These are phyloP conservation scores for Globisporangium splendens DNA, from an alignment of 352 stramenopile species.

Conservation along the genomic window DNA sequence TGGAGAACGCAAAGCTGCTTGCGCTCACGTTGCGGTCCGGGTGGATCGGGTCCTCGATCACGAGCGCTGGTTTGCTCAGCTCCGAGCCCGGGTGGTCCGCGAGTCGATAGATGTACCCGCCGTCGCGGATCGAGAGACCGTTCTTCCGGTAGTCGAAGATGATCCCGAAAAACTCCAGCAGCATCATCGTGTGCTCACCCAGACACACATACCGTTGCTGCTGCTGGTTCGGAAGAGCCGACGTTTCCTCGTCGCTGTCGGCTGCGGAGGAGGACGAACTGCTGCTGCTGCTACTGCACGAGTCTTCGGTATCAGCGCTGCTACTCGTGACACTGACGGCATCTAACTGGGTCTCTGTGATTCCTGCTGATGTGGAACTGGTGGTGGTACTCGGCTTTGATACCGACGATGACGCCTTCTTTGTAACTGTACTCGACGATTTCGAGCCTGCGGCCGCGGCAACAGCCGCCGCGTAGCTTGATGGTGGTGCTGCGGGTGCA, in stretches of 20 bases:
- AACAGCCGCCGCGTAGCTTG: constrained; percentile 69
- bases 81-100: constrained; percentile 45
- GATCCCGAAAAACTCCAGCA: constrained; percentile 85
- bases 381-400: constrained; percentile 8
- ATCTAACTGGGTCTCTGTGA: constrained; percentile 30
- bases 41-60: constrained; percentile 89
- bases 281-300: constrained; percentile 22
- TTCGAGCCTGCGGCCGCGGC: constrained; percentile 26
- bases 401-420: constrained; percentile 1
- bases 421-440: constrained; percentile 1
- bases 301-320: constrained; percentile 80
- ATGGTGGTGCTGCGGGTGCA: constrained; percentile 27
- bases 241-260: constrained; percentile 51
- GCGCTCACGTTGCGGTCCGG: constrained; percentile 83
- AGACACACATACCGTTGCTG: constrained; percentile 35
- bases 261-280: constrained; percentile 26
- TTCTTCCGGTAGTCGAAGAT: constrained; percentile 86
- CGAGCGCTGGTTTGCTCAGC: constrained; percentile 62
- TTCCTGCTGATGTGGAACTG: not conserved
- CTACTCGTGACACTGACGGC: constrained; percentile 73
- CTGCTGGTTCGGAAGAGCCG: not conserved
- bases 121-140: constrained; percentile 77
- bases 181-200: constrained; percentile 66
- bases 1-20: constrained; percentile 84
- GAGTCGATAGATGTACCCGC: constrained; percentile 82